phyloP scores from a whole-genome alignment of 805 yeast species.

The Zygoascus ofunaensis region DNA sequence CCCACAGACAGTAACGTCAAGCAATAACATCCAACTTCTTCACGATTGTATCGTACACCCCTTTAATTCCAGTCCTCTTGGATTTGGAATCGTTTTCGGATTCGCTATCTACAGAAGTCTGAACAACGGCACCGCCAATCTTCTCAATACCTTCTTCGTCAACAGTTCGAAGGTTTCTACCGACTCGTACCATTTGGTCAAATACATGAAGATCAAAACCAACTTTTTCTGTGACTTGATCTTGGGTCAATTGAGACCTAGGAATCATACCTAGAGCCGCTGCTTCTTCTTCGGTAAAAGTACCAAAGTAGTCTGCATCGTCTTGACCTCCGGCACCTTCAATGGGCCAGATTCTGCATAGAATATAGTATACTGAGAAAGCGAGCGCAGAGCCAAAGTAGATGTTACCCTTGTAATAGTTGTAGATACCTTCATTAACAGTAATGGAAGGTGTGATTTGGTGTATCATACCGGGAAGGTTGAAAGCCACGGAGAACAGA shows the following conservation, averaged over 20 bases:
- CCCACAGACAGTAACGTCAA: too few species aligned
- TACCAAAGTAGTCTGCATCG: conserved; percentile 24
- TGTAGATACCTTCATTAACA: not conserved
- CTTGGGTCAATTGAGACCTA: conserved; percentile 4
- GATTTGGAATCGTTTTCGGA: not conserved
- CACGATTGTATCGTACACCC: not conserved
- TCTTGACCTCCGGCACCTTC: conserved; percentile 30
- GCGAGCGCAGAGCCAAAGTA: conserved; percentile 3
- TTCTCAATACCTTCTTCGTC: conserved; percentile 1
- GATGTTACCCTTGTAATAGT: conserved; percentile 4
- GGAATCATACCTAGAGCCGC: conserved; percentile 8
- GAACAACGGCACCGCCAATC: not conserved
- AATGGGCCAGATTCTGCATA: conserved; percentile 32
- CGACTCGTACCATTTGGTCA: conserved; percentile 6
- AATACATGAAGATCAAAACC: conserved; percentile 5
- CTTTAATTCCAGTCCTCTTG: not conserved
- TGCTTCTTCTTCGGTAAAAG: conserved; percentile 25
- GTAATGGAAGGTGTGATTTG: conserved; percentile 5
- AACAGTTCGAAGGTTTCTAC: not conserved
- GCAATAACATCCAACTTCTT: not conserved
- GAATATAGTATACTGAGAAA: conserved; percentile 29
- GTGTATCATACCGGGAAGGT: conserved; percentile 12
- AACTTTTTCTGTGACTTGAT: conserved; percentile 1
- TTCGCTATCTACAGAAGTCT: not conserved
- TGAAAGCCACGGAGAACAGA: conserved; percentile 11